phyloP scores from a whole-genome alignment of 2,329 filamentous ascomycete genomes.

The Juglanconis sp. region DNA sequence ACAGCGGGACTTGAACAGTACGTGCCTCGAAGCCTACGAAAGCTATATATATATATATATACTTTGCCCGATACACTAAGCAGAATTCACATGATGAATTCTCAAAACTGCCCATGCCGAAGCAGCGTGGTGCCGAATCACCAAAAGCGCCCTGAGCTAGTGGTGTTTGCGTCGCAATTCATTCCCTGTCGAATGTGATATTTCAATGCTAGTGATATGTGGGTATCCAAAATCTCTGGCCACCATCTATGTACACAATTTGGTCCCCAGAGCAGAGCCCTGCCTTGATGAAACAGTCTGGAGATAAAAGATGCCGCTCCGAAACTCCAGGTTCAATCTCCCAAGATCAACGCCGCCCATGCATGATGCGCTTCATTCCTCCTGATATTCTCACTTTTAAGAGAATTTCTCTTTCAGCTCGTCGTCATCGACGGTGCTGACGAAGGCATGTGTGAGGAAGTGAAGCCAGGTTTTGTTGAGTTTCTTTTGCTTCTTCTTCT shows the following conservation, averaged over 20 bases:
- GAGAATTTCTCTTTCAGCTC: conserved; percentile 51
- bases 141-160: neutral
- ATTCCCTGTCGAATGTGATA: too few species aligned
- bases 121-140: neutral
- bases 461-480: conserved; percentile 72
- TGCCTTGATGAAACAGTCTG: neutral
- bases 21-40: too few species aligned
- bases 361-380: neutral
- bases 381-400: neutral
- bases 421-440: conserved; percentile 64
- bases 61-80: too few species aligned
- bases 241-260: too few species aligned
- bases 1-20: too few species aligned
- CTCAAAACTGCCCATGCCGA: too few species aligned
- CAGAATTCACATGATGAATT: too few species aligned
- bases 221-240: neutral
- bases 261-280: too few species aligned
- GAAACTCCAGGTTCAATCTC: neutral
- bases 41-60: too few species aligned
- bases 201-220: neutral
- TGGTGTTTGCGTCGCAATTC: too few species aligned
- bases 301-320: neutral
- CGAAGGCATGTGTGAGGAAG: conserved; percentile 77
- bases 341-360: neutral
- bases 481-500: conserved; percentile 50